Evolutionary conservation across 345 rosid genomes (phyloP).

Genomic region (Pistacia integerrima): DNA sequence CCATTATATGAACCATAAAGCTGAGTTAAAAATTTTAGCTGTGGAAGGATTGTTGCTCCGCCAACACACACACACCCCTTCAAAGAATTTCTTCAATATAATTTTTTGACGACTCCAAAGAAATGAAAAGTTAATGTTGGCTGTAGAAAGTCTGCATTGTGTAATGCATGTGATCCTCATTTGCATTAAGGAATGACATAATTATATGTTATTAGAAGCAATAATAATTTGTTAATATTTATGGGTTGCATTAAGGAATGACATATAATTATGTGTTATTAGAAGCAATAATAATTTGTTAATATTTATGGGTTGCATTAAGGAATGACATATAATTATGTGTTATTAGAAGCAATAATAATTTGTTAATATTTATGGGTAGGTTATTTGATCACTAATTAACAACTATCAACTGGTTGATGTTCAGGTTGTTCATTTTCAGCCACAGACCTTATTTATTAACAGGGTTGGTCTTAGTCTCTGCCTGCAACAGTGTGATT

Average conservation of each 20-base stretch:
- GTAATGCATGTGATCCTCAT: not conserved
- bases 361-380: constrained; percentile 18
- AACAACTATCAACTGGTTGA: constrained; percentile 24
- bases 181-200: not conserved
- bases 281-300: too few relatives aligned
- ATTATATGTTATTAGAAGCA: too few relatives aligned
- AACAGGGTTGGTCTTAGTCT: constrained; percentile 78
- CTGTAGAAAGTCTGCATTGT: not conserved
- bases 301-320: not conserved
- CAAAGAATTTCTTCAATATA: not conserved
- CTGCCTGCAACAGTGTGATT: constrained; percentile 87
- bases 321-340: not conserved
- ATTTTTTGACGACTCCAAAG: not conserved
- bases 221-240: too few relatives aligned
- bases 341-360: too few relatives aligned
- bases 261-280: too few relatives aligned
- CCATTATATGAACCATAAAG: not conserved
- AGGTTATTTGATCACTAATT: constrained; percentile 11
- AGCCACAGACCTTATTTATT: constrained; percentile 81
- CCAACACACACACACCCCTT: not conserved
- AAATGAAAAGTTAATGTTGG: not conserved
- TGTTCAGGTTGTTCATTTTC: constrained; percentile 87
- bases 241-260: not conserved
- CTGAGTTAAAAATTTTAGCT: constrained; percentile 7
- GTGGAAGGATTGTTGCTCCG: not conserved